Evolutionary conservation across 176 grass and related monocot species (phyloP), one percentile per base, ranked within the genome.

Genomic region (Oryza longistaminata): DNA sequence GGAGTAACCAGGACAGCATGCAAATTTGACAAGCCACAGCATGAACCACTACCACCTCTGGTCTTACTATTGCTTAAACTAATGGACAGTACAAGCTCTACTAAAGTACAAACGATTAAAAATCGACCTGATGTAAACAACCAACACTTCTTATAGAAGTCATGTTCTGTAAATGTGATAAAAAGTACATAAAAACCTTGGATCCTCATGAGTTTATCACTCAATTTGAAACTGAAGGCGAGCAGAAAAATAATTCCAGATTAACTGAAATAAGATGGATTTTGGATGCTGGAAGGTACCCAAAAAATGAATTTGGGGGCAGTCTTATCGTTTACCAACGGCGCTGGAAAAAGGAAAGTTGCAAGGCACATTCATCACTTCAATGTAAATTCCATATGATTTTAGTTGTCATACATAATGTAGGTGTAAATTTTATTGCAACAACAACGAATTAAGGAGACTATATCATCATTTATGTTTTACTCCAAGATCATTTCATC

Each of bases 351-450:
- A 67, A 26, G 33, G 6, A 83, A 14, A 9, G 33, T 48, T 37
- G 21, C 12, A 68, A 67, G 14, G 17, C 73, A 22, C 22, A 65
- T 15, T 37, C 45, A 84, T 16, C 33, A 68, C 3, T 74, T 81
- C 44, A 52, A 31, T 25, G 44, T 33, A 2, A 9, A 9, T 27
- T n/a, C 31, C 11, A 31, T 76, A 22, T 76, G 50, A 9, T 37
- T 70, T 64, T n/a, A 29, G 60, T 46, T 48, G 76, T 48, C 42
- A 76, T 76, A 29, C 66, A 52, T 16, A 16, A 58, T 52, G 39
- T 50, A 81, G 76, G 16, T 42, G 26, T 6, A 43, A n/a, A 52
- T 74, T 70, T 75, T 68, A 71, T 76, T 50, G 29, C 77, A 81
- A 81, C 49, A 64, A 2, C 19, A 62, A n/a, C 6, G 6, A 58